phyloP scores from a whole-genome alignment of 2,329 filamentous ascomycete species.

The Paramyrothecium sp. region DNA sequence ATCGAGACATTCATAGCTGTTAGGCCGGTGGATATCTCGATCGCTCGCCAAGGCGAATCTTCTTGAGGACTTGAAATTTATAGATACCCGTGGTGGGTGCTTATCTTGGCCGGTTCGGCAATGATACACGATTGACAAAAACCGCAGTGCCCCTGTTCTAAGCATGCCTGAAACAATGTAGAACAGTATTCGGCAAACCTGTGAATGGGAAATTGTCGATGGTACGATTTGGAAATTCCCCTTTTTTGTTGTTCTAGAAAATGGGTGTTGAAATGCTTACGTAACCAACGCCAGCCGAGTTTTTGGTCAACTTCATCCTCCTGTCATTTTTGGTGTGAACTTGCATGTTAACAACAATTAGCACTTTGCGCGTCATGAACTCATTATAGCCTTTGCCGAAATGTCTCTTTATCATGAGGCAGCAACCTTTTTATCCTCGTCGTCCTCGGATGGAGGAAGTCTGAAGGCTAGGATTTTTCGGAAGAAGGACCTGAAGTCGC shows the following conservation, averaged over 20 bases:
- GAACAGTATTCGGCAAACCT: no score
- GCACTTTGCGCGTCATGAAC: not conserved
- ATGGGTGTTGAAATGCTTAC: no score
- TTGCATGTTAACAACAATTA: not conserved
- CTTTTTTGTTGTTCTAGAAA: no score
- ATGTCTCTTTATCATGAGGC: conserved; percentile 98
- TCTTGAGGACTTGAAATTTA: not conserved
- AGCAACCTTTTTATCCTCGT: conserved; percentile 67
- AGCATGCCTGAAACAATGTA: no score
- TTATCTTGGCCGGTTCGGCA: not conserved
- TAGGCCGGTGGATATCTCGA: not conserved
- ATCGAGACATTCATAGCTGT: not conserved
- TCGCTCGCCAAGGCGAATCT: not conserved
- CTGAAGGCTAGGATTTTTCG: conserved; percentile 83
- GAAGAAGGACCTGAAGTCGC: conserved; percentile 71
- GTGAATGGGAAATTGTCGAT: no score
- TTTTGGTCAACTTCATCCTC: no score
- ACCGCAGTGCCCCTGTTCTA: no score
- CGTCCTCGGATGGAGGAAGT: conserved; percentile 61
- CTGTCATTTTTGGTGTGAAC: no score
- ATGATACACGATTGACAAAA: not conserved
- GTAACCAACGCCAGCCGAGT: no score
- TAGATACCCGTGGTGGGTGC: not conserved
- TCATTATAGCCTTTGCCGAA: not conserved
- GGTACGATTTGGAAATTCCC: no score